Evolutionary conservation across 2,329 filamentous ascomycete species (phyloP).

Genomic region (Colletotrichum limetticola): DNA sequence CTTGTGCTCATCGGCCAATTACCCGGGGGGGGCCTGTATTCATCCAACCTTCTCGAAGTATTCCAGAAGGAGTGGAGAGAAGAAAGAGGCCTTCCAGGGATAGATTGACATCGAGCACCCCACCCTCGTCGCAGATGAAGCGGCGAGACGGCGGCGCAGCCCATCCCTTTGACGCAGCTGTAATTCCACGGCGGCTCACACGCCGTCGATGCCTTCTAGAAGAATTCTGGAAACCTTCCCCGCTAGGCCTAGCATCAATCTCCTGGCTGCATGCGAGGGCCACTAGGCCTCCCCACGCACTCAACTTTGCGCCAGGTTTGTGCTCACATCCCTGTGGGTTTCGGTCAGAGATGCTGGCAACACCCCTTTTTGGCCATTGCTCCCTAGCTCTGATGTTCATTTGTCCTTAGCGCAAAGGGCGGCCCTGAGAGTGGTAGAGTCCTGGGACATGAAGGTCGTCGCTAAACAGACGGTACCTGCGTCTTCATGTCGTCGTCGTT

Average conservation of each 20-base stretch:
- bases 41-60: slow-evolving; percentile 34
- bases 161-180: slow-evolving; percentile 25
- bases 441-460: slow-evolving; percentile 13
- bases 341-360: slow-evolving; percentile 31
- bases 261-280: slow-evolving; percentile 41
- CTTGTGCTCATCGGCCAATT: slow-evolving; percentile 20
- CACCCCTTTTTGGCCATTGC: slow-evolving; percentile 17
- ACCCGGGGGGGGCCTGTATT: slow-evolving; percentile 16
- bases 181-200: slow-evolving; percentile 26
- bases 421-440: slow-evolving; percentile 5
- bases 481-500: not conserved
- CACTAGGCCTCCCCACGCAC: slow-evolving; percentile 38
- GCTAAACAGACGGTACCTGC: not conserved
- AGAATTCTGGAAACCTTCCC: slow-evolving; percentile 51
- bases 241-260: slow-evolving; percentile 43
- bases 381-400: slow-evolving; percentile 20
- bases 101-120: slow-evolving; percentile 16
- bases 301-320: slow-evolving; percentile 38
- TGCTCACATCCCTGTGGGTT: slow-evolving; percentile 19
- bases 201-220: slow-evolving; percentile 35
- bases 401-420: slow-evolving; percentile 10
- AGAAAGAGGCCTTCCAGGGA: slow-evolving; percentile 18
- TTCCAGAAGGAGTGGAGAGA: slow-evolving; percentile 21
- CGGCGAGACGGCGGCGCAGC: slow-evolving; percentile 29
- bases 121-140: slow-evolving; percentile 35